phyloP scores from a whole-genome alignment of 306 rosid species.

The Neltuma alba region DNA sequence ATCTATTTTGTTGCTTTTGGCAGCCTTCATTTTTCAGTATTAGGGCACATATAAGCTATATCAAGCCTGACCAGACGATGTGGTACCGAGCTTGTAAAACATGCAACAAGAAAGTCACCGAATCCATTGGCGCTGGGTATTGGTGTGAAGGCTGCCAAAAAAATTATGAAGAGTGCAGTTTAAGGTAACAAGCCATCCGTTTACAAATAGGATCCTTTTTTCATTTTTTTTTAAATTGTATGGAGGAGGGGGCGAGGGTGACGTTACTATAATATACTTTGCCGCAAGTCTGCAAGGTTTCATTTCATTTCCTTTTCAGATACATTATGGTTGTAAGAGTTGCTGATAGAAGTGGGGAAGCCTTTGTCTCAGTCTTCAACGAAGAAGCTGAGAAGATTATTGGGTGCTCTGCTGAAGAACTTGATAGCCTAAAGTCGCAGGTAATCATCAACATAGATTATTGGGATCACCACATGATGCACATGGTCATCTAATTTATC shows the following conservation, averaged over 20 bases:
- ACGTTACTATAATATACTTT: neutral
- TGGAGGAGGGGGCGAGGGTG: neutral
- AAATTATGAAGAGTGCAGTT: constrained; percentile 58
- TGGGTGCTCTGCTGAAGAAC: constrained; percentile 88
- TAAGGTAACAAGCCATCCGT: constrained; percentile 49
- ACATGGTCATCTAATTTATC: neutral
- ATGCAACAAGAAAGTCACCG: constrained; percentile 91
- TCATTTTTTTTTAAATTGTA: neutral
- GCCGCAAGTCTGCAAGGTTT: neutral
- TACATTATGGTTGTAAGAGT: constrained; percentile 63
- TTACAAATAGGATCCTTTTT: neutral
- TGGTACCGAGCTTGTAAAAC: constrained; percentile 92
- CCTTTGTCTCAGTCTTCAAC: constrained; percentile 64
- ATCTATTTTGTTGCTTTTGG: constrained; percentile 15
- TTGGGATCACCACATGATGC: neutral
- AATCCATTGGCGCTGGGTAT: constrained; percentile 66
- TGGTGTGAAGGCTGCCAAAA: constrained; percentile 96
- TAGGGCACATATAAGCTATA: constrained; percentile 62
- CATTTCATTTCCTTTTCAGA: constrained; percentile 40
- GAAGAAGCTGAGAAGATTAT: constrained; percentile 75
- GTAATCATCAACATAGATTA: constrained; percentile 35
- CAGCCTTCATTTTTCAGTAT: constrained; percentile 77
- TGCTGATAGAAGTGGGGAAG: constrained; percentile 70
- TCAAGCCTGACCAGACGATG: constrained; percentile 84
- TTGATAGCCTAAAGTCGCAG: constrained; percentile 65